These are phyloP conservation scores for Trifolium repens DNA, from an alignment of 306 rosid genomes.

Conservation along the genomic window DNA sequence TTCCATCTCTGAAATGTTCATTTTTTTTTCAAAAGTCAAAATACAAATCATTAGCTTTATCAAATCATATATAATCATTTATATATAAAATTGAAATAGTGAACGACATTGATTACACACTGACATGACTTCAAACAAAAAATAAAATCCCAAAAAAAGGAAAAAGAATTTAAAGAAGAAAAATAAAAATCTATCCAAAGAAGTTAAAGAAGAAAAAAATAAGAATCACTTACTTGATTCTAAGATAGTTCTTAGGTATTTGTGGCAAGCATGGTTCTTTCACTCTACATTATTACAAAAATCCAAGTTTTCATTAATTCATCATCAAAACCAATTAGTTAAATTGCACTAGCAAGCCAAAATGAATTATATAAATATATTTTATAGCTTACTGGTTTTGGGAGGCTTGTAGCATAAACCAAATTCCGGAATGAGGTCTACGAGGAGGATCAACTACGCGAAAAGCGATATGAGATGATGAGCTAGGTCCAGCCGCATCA, in stretches of 20 bases:
- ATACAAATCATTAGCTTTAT: not conserved
- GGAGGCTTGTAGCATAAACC: slow-evolving; percentile 95
- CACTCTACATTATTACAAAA: slow-evolving; percentile 60
- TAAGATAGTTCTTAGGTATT: slow-evolving; percentile 84
- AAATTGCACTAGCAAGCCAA: not conserved
- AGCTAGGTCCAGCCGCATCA: slow-evolving; percentile 65
- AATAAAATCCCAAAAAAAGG: not conserved
- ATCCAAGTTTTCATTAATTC: slow-evolving; percentile 2
- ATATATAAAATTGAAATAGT: slow-evolving; percentile 1
- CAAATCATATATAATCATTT: not conserved
- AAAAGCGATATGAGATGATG: slow-evolving; percentile 47
- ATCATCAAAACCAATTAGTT: not conserved
- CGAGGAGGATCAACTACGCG: slow-evolving; percentile 86
- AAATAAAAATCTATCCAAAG: not conserved
- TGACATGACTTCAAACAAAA: slow-evolving; percentile 25
- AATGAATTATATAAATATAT: not conserved
- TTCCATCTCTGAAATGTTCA: slow-evolving; percentile 59
- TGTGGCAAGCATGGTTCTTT: slow-evolving; percentile 90
- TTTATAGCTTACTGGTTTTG: slow-evolving; percentile 73
- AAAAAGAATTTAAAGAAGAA: not conserved
- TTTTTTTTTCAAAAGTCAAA: slow-evolving; percentile 8
- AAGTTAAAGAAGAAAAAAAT: not conserved
- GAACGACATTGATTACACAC: slow-evolving; percentile 46
- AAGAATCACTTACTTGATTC: slow-evolving; percentile 72
- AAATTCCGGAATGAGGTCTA: slow-evolving; percentile 89